Percentiles rank a stretch among this genome's conserved stretches.
Evolutionary conservation across 2,329 filamentous ascomycete species (phyloP).

Genomic region (Phialophora verrucosa): DNA sequence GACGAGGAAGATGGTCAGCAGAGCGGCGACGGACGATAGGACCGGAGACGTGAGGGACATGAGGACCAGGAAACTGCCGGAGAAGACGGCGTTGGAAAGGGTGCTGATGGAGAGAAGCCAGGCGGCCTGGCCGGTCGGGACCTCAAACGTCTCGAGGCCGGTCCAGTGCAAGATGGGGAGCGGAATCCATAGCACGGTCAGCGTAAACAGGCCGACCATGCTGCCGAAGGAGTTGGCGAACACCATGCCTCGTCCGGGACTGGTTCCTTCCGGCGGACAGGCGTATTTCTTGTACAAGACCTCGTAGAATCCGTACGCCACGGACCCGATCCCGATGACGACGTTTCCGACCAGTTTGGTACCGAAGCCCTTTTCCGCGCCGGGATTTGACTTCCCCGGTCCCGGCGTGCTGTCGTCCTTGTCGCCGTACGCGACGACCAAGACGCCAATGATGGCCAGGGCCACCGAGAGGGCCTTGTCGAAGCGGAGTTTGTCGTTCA

Average conservation of each 20-base stretch:
- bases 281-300: constrained; percentile 93
- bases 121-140: constrained; percentile 78
- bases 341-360: constrained; percentile 80
- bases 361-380: constrained; percentile 45
- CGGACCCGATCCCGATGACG: constrained; percentile 86
- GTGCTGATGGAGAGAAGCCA: constrained; percentile 81
- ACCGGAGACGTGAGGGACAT: constrained; percentile 94
- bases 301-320: constrained; percentile 96
- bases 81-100: constrained; percentile 87
- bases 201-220: constrained; percentile 83
- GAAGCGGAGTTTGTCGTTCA: constrained; percentile 80
- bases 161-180: constrained; percentile 80
- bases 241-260: constrained; percentile 85
- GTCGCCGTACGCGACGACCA: constrained; percentile 95
- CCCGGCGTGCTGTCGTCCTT: constrained; percentile 60
- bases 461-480: constrained; percentile 87
- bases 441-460: constrained; percentile 85
- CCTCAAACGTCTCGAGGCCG: constrained; percentile 79
- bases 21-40: constrained; percentile 85
- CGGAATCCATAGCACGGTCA: constrained; percentile 89
- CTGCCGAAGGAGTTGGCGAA: constrained; percentile 94
- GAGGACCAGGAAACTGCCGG: constrained; percentile 87
- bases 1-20: constrained; percentile 96
- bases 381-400: constrained; percentile 39
- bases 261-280: constrained; percentile 88